These are phyloP conservation scores for Cladosporium austrohemisphaericum DNA, from an alignment of 2,329 filamentous ascomycete species.

Conservation along the genomic window DNA sequence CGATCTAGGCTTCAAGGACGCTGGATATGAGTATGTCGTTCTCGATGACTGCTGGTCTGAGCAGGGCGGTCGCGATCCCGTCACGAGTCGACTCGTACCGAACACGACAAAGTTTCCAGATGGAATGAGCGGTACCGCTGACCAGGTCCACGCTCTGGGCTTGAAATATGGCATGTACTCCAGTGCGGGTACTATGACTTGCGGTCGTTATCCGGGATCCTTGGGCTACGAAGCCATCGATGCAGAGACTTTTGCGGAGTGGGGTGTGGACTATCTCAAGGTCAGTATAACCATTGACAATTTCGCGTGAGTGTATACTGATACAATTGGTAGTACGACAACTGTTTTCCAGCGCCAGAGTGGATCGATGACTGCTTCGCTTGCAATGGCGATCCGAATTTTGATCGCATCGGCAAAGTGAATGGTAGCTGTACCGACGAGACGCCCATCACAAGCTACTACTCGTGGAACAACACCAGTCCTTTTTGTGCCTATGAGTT, in stretches of 20 bases:
- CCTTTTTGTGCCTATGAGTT: slow-evolving; percentile 17
- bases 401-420: slow-evolving; percentile 12
- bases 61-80: slow-evolving; percentile 50
- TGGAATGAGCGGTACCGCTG: slow-evolving; percentile 54
- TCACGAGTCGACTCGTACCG: slow-evolving; percentile 36
- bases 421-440: slow-evolving; percentile 16
- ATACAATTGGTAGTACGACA: slow-evolving; percentile 19
- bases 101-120: slow-evolving; percentile 51
- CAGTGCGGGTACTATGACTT: slow-evolving; percentile 45
- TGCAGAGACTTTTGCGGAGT: slow-evolving; percentile 54
- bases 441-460: slow-evolving; percentile 17
- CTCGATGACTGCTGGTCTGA: slow-evolving; percentile 59
- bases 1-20: slow-evolving; percentile 48
- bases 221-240: slow-evolving; percentile 56
- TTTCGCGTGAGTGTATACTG: slow-evolving; percentile 1
- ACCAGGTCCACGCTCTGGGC: slow-evolving; percentile 53
- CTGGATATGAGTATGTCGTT: slow-evolving; percentile 57
- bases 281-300: background rate
- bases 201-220: slow-evolving; percentile 54
- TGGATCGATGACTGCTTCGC: slow-evolving; percentile 17
- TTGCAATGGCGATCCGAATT: slow-evolving; percentile 17
- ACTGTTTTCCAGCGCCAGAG: slow-evolving; percentile 15
- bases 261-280: slow-evolving; percentile 59
- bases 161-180: slow-evolving; percentile 64
- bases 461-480: slow-evolving; percentile 18